phyloP scores from a whole-genome alignment of 306 rosid species.

The Luffa acutangula region DNA sequence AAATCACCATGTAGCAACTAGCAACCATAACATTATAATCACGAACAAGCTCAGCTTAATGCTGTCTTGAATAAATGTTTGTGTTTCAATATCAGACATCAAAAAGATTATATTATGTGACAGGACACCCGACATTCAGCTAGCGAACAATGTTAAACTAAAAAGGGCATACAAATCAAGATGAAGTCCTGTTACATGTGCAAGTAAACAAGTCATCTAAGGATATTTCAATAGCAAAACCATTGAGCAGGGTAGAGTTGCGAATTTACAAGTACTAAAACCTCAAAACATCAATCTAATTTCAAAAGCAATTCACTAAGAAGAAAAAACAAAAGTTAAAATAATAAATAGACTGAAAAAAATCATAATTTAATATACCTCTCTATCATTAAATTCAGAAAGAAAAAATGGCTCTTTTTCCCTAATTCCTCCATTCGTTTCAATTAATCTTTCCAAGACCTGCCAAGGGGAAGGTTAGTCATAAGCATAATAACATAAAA shows the following conservation, averaged over 20 bases:
- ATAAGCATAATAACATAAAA: slow-evolving; percentile 5
- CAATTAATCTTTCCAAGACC: slow-evolving; percentile 70
- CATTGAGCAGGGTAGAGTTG: neutral
- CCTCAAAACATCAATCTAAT: neutral
- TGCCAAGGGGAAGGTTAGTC: slow-evolving; percentile 20
- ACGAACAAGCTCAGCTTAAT: neutral
- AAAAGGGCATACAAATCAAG: neutral
- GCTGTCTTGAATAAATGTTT: neutral
- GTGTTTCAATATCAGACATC: neutral
- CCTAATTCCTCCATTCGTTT: slow-evolving; percentile 41
- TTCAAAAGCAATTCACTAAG: neutral
- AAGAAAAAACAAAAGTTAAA: neutral
- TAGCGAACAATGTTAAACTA: neutral
- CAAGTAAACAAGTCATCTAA: neutral
- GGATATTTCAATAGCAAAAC: neutral
- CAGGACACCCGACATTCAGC: neutral
- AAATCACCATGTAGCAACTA: neutral
- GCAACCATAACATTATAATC: neutral
- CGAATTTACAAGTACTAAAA: neutral
- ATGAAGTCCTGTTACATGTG: neutral
- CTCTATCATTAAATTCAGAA: slow-evolving; percentile 34
- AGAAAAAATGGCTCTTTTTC: slow-evolving; percentile 90
- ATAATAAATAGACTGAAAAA: neutral
- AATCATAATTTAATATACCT: slow-evolving; percentile 33
- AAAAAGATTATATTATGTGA: neutral